Evolutionary conservation across 2,329 filamentous ascomycete species (phyloP).

Genomic region (Sphaerulina populicola): DNA sequence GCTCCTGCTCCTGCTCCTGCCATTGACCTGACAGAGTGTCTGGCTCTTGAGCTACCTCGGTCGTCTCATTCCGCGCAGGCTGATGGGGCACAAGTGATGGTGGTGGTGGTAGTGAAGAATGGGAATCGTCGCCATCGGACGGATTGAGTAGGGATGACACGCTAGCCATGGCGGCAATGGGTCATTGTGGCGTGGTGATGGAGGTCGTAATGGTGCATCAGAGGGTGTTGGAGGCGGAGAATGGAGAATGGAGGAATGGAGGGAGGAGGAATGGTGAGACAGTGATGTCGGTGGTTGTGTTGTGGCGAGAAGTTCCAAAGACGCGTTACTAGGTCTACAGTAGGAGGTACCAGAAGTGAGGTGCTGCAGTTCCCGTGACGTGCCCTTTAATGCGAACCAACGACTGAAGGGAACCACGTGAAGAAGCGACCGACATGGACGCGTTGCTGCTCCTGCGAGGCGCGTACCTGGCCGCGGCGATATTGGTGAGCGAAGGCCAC

Average conservation of each 20-base stretch:
- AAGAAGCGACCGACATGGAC: slow-evolving; percentile 5
- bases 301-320: neutral
- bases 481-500: slow-evolving; percentile 16
- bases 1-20: neutral
- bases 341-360: neutral
- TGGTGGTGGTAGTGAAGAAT: neutral
- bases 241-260: too few relatives aligned
- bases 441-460: slow-evolving; percentile 14
- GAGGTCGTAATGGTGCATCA: too few relatives aligned
- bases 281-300: neutral
- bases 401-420: too few relatives aligned
- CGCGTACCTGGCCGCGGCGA: slow-evolving; percentile 18
- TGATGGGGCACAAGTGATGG: neutral
- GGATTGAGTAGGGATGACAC: slow-evolving; percentile 35
- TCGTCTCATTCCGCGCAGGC: slow-evolving; percentile 2
- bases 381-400: too few relatives aligned
- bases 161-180: slow-evolving; percentile 21
- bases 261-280: too few relatives aligned
- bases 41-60: slow-evolving; percentile 36
- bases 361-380: too few relatives aligned
- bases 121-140: slow-evolving; percentile 17
- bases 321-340: neutral
- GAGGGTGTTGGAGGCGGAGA: too few relatives aligned
- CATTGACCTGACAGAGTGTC: slow-evolving; percentile 24
- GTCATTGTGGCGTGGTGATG: neutral